phyloP scores from a whole-genome alignment of 2,329 filamentous ascomycete genomes.

The Aspergillus aculeatinus region DNA sequence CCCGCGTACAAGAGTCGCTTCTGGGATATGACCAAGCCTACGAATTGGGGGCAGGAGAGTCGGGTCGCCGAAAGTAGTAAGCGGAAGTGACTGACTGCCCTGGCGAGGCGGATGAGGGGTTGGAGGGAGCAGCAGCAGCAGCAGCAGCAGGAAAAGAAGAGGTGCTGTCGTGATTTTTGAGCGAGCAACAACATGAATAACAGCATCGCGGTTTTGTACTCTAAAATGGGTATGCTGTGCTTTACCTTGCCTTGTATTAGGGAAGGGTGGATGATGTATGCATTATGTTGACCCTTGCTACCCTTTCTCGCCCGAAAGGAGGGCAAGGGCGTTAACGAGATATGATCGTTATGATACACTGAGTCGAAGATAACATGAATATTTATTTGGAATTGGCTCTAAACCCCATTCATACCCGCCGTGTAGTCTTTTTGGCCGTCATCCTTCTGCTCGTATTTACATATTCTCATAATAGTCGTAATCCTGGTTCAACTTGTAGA shows the following conservation, averaged over 20 bases:
- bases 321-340: background rate
- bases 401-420: background rate
- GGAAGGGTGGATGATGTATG: no score
- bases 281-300: no score
- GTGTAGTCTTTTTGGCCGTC: background rate
- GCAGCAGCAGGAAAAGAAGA: no score
- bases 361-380: background rate
- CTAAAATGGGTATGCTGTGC: no score
- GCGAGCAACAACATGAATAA: no score
- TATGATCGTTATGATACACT: background rate
- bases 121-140: no score
- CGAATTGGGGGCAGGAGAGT: conserved; percentile 13
- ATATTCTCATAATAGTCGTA: conserved; percentile 26
- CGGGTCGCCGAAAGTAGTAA: background rate
- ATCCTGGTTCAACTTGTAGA: conserved; percentile 35
- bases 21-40: conserved; percentile 37
- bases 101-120: background rate
- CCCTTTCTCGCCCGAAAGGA: background rate
- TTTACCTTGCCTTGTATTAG: no score
- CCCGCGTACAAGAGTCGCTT: conserved; percentile 48
- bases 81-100: conserved; percentile 2
- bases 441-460: background rate
- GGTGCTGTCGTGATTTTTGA: no score
- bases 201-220: no score
- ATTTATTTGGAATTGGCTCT: no score